phyloP scores from a whole-genome alignment of 805 yeast genomes.

The Metschnikowia amazonensis region DNA sequence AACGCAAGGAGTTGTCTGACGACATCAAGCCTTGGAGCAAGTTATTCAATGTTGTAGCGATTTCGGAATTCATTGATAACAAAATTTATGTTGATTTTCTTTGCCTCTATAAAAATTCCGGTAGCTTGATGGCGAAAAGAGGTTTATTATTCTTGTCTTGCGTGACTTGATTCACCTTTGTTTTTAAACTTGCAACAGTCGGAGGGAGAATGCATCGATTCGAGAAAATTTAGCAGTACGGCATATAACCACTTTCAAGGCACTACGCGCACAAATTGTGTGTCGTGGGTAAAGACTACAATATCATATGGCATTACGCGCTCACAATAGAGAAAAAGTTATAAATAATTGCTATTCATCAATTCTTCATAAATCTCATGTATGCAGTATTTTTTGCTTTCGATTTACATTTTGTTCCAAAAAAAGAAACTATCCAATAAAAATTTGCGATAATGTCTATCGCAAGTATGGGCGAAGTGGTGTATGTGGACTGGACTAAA shows the following conservation, averaged over 20 bases:
- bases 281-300: neutral
- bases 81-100: neutral
- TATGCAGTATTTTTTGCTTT: no score
- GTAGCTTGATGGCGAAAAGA: neutral
- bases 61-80: slow-evolving; percentile 8
- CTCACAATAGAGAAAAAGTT: neutral
- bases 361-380: no score
- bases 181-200: slow-evolving; percentile 1
- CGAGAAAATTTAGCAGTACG: neutral
- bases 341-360: no score
- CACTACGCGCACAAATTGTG: slow-evolving; percentile 3
- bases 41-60: slow-evolving; percentile 13
- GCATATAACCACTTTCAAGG: neutral
- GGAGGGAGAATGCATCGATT: slow-evolving; percentile 5
- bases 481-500: no score
- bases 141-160: neutral
- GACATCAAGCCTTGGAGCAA: slow-evolving; percentile 58
- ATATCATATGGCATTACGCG: neutral
- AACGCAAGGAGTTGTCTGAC: slow-evolving; percentile 68
- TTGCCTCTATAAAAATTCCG: neutral
- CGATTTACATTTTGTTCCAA: no score
- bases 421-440: no score
- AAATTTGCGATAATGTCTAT: no score
- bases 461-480: no score
- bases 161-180: slow-evolving; percentile 2